phyloP scores from a whole-genome alignment of 176 grass and related monocot genomes.

The Panicum miliaceum region DNA sequence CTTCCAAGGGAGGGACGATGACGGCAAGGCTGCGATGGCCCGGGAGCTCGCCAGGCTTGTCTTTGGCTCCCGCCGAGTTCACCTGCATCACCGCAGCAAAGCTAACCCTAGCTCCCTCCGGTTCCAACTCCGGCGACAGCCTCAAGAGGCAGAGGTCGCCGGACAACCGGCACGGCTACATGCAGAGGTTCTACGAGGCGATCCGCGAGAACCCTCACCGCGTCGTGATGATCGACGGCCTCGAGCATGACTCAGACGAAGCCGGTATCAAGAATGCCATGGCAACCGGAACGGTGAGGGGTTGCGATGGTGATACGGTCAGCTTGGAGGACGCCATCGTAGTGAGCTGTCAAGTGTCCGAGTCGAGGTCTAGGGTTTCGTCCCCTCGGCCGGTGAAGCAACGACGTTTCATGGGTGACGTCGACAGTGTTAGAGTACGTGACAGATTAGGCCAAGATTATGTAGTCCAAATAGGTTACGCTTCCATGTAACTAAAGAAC shows the following conservation, averaged over 20 bases:
- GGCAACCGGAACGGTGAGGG: constrained; percentile 19
- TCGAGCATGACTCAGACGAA: constrained; percentile 17
- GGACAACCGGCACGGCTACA: background rate
- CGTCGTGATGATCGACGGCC: constrained; percentile 64
- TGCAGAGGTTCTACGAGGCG: constrained; percentile 44
- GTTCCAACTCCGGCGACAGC: constrained; percentile 7
- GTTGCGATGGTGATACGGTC: constrained; percentile 40
- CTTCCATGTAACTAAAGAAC: too few relatives aligned
- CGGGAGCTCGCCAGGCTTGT: constrained; percentile 69
- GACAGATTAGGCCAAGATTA: too few relatives aligned
- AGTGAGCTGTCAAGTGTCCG: constrained; percentile 42
- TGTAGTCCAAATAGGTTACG: too few relatives aligned
- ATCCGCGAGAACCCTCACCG: constrained; percentile 57
- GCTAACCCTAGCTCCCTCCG: background rate
- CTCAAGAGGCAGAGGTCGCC: constrained; percentile 34
- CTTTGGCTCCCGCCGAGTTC: constrained; percentile 57
- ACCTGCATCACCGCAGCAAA: constrained; percentile 17
- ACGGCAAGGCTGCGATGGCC: constrained; percentile 55
- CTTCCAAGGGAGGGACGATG: constrained; percentile 61
- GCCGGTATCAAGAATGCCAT: constrained; percentile 44
- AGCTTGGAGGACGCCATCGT: constrained; percentile 63
- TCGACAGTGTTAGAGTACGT: too few relatives aligned
- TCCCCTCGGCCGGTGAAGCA: constrained; percentile 42
- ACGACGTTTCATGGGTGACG: background rate
- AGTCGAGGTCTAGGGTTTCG: constrained; percentile 36